A percentile compares a stretch with the other conserved stretches of the same genome.
These are phyloP conservation scores for Penicillium paxilli DNA, from an alignment of 495 filamentous ascomycete species.

Conservation along the genomic window DNA sequence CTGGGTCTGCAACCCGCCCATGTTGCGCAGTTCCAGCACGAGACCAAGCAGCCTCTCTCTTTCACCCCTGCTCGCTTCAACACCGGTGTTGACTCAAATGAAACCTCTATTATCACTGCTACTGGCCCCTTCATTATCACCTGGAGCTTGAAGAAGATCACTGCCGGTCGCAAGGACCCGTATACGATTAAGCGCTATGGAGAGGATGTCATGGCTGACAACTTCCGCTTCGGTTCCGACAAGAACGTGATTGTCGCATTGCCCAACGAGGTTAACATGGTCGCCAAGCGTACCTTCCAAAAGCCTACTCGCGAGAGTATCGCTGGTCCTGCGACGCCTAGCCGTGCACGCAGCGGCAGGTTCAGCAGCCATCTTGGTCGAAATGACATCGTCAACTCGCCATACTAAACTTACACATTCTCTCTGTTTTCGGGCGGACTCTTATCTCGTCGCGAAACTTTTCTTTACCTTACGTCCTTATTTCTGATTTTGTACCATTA, in stretches of 20 bases:
- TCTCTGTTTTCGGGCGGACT: slow-evolving; percentile 3
- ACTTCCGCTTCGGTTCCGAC: slow-evolving; percentile 95
- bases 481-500: slow-evolving; percentile 29
- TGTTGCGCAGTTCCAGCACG: slow-evolving; percentile 94
- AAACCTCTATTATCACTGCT: slow-evolving; percentile 94
- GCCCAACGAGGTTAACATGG: slow-evolving; percentile 98
- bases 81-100: slow-evolving; percentile 73
- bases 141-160: slow-evolving; percentile 89
- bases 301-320: slow-evolving; percentile 93
- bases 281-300: slow-evolving; percentile 79
- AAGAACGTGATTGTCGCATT: slow-evolving; percentile 97
- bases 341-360: slow-evolving; percentile 40
- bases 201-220: slow-evolving; percentile 97
- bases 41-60: slow-evolving; percentile 79
- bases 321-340: slow-evolving; percentile 60
- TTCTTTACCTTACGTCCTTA: not conserved
- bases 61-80: slow-evolving; percentile 96
- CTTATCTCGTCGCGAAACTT: not conserved
- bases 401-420: slow-evolving; percentile 54
- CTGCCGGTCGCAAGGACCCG: slow-evolving; percentile 75
- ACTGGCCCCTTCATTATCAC: slow-evolving; percentile 97
- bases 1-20: slow-evolving; percentile 84
- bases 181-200: slow-evolving; percentile 95
- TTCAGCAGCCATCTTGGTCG: slow-evolving; percentile 60
- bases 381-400: slow-evolving; percentile 82